Conservation (phyloP, 1,139 yeast genomes). For the Kazachstania sp. region DNA sequence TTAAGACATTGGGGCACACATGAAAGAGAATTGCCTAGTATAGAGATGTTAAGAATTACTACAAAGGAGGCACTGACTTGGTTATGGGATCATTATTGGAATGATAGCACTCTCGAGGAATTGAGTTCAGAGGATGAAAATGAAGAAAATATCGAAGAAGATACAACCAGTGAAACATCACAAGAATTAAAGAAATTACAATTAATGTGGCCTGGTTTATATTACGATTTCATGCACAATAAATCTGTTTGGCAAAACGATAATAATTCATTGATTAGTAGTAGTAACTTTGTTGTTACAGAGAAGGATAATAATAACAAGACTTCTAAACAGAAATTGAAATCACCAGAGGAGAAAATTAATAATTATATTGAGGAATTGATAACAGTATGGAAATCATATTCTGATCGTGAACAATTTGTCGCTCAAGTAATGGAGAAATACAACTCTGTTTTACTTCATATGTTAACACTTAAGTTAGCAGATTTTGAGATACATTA, state of each 20-base stretch:
- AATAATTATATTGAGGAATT: slow-evolving; percentile 13
- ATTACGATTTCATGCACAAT: slow-evolving; percentile 26
- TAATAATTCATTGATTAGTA: slow-evolving; percentile 14
- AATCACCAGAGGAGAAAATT: slow-evolving; percentile 13
- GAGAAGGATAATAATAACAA: neutral
- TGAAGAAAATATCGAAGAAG: slow-evolving; percentile 25
- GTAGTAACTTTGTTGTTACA: slow-evolving; percentile 16
- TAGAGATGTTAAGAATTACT: slow-evolving; percentile 55
- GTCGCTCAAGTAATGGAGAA: slow-evolving; percentile 11
- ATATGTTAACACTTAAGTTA: slow-evolving; percentile 13
- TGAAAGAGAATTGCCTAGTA: slow-evolving; percentile 61
- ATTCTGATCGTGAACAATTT: slow-evolving; percentile 9
- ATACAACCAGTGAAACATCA: slow-evolving; percentile 10
- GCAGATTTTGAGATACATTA: slow-evolving; percentile 18
- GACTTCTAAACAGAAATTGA: neutral
- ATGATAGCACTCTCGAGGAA: slow-evolving; percentile 26
- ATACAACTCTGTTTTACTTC: slow-evolving; percentile 12
- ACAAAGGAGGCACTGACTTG: slow-evolving; percentile 59
- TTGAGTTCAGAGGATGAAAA: slow-evolving; percentile 22
- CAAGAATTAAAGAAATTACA: slow-evolving; percentile 6
- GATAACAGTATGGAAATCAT: slow-evolving; percentile 19
- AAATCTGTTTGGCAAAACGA: slow-evolving; percentile 17
- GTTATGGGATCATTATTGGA: slow-evolving; percentile 75
- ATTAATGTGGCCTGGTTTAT: slow-evolving; percentile 6
- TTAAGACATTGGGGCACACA: slow-evolving; percentile 88